A percentile compares a stretch with the other conserved stretches of the same genome.
These are phyloP conservation scores for Gossypium raimondii DNA, from an alignment of 345 rosid genomes.

Conservation along the genomic window DNA sequence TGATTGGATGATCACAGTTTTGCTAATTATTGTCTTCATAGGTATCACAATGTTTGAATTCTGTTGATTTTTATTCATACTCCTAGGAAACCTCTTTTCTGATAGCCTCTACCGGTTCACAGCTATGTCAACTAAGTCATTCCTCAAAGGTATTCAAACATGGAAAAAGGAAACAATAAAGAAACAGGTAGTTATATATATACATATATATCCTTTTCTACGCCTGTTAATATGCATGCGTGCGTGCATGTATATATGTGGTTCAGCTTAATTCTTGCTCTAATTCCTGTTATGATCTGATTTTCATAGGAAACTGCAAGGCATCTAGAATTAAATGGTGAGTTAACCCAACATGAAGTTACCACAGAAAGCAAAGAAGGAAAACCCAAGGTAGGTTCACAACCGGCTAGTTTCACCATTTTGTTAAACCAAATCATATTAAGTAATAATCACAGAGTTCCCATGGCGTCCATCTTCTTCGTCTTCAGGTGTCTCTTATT, in stretches of 20 bases:
- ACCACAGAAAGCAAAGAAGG: slow-evolving; percentile 4
- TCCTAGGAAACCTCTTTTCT: neutral
- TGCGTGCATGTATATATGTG: no score
- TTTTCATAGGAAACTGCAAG: slow-evolving; percentile 35
- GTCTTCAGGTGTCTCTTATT: slow-evolving; percentile 36
- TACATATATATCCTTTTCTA: neutral
- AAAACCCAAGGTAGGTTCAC: slow-evolving; percentile 19
- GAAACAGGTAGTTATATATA: slow-evolving; percentile 23
- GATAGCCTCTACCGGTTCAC: neutral
- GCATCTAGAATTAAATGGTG: slow-evolving; percentile 22
- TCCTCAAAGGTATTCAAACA: slow-evolving; percentile 44
- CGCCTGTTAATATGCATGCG: neutral
- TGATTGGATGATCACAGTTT: slow-evolving; percentile 61
- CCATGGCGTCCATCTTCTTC: neutral
- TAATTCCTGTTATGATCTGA: neutral
- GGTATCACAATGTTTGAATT: slow-evolving; percentile 29
- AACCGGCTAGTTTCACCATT: neutral
- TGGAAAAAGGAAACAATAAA: slow-evolving; percentile 48
- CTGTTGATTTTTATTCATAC: neutral
- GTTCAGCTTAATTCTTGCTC: neutral
- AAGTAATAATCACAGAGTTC: neutral
- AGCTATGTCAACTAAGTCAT: slow-evolving; percentile 46
- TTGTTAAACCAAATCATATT: no score
- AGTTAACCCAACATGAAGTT: slow-evolving; percentile 23
- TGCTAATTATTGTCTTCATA: slow-evolving; percentile 46